phyloP scores from a whole-genome alignment of 345 rosid genomes.

The Aquilaria malaccensis region DNA sequence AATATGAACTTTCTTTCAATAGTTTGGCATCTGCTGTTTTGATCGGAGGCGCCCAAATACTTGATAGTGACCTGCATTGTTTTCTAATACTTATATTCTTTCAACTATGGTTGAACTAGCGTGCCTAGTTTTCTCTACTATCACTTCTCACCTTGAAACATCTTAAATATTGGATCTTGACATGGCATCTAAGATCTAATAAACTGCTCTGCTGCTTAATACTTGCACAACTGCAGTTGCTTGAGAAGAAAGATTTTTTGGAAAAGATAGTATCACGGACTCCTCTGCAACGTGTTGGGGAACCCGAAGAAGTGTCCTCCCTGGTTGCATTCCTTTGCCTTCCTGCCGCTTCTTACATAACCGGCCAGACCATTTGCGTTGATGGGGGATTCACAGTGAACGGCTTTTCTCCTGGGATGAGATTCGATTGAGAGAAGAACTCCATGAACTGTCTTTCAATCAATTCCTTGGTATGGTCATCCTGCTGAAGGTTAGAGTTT shows the following conservation, averaged over 20 bases:
- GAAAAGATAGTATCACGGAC: slow-evolving; percentile 51
- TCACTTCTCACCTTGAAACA: no score
- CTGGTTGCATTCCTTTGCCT: slow-evolving; percentile 61
- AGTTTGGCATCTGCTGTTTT: no score
- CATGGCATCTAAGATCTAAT: background rate
- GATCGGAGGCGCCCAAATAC: no score
- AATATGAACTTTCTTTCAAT: no score
- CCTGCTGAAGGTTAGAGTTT: no score
- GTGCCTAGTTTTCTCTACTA: no score
- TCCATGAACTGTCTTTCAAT: no score
- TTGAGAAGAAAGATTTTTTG: slow-evolving; percentile 35
- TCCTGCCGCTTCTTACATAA: slow-evolving; percentile 74
- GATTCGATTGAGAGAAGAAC: background rate
- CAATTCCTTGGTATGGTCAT: no score
- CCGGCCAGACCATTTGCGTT: slow-evolving; percentile 58
- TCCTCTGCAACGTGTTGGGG: slow-evolving; percentile 70
- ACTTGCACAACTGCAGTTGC: slow-evolving; percentile 29
- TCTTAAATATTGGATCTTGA: no score
- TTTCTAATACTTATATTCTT: no score
- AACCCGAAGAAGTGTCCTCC: slow-evolving; percentile 74
- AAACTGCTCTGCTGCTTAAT: background rate
- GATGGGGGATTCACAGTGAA: slow-evolving; percentile 60
- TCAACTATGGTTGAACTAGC: no score
- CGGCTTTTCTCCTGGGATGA: slow-evolving; percentile 29
- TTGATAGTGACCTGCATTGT: no score